Conservation (phyloP, 176 grass and related monocot species). For the Poa pratensis region DNA sequence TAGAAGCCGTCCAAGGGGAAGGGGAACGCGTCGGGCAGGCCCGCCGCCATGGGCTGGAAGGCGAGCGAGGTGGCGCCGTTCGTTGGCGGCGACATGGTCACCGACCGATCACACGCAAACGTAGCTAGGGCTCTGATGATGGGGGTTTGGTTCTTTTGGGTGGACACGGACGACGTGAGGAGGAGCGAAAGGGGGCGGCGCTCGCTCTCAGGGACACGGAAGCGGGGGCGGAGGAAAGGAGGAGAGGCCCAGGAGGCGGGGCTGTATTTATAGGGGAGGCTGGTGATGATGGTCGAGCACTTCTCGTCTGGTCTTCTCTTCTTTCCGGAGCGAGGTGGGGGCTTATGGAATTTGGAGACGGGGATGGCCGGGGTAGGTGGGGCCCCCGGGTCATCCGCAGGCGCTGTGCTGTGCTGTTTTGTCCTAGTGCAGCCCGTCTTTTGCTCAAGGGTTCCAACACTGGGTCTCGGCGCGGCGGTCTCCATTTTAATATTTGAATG, state of each 20-base stretch:
- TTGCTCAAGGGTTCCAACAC: slow-evolving; percentile 10
- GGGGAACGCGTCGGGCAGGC: slow-evolving; percentile 35
- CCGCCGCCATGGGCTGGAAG: not conserved
- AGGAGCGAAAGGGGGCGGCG: slow-evolving; percentile 24
- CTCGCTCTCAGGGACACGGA: slow-evolving; percentile 18
- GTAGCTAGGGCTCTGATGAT: not conserved
- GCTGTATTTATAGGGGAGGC: slow-evolving; percentile 42
- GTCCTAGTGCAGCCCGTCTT: not conserved
- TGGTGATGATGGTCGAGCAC: slow-evolving; percentile 37
- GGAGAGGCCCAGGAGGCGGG: not conserved
- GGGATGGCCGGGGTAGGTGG: slow-evolving; percentile 37
- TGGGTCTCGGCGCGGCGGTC: not conserved
- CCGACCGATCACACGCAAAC: not conserved
- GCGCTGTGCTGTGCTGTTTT: slow-evolving; percentile 26
- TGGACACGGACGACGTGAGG: slow-evolving; percentile 1
- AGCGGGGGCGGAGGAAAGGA: slow-evolving; percentile 44
- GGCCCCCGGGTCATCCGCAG: not conserved
- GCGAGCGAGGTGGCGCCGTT: slow-evolving; percentile 43
- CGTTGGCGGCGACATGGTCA: slow-evolving; percentile 60
- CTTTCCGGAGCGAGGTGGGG: not conserved
- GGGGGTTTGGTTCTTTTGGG: not conserved
- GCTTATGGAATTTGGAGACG: not conserved
- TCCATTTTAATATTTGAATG: not conserved
- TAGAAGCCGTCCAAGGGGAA: slow-evolving; percentile 47
- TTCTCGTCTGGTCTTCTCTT: not conserved